Base-by-base conservation (phyloP, 2,329 filamentous ascomycete genomes). In the Colletotrichum caudatum region DNA sequence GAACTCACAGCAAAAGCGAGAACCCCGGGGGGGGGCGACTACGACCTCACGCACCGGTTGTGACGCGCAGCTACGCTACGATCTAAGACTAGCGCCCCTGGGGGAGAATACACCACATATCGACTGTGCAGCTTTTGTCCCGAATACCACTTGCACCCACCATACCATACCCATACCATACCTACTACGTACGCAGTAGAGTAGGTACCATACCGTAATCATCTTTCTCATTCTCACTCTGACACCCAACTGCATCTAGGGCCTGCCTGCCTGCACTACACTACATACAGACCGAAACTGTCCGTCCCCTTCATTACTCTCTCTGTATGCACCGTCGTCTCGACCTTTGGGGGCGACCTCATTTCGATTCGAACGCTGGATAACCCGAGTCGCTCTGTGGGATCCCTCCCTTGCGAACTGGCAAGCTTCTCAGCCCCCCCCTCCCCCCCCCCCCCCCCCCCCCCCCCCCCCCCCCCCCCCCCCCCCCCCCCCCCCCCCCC, bases 111-210 rank as follows among this genome's bases (percentile, higher is more conserved):
- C n/a, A n/a, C n/a, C n/a, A n/a, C 29, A 29, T 29, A 71, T 69
- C 69, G 59, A 69, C 69, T 69, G 69, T 71, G 69, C 69, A 71
- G 69, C 65, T 60, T 64, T 60, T 64, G 59, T 69, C 69, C 69
- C 69, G 65, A 69, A 71, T 71, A 69, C 69, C 46, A 71, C 69
- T 59, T 61, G 26, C 62, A 66, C 57, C 44, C 20, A 26, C 35
- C 54, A 3, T 29, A 29, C 29, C 29, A 29, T 29, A 29, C 29
- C 29, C 29, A 29, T 29, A 29, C 29, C 29, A 29, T 29, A 29
- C 29, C 29, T 29, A 29, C 29, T 29, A 29, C 26, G 26, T 29
- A 29, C 26, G 26, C 26, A 29, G 26, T 29, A 29, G 26, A 29
- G 26, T 29, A 29, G 26, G 26, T 29, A 4, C 29, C 29, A 29